Base-by-base conservation (phyloP, 2,329 filamentous ascomycete genomes). In the Herpotrichia juniperi region DNA sequence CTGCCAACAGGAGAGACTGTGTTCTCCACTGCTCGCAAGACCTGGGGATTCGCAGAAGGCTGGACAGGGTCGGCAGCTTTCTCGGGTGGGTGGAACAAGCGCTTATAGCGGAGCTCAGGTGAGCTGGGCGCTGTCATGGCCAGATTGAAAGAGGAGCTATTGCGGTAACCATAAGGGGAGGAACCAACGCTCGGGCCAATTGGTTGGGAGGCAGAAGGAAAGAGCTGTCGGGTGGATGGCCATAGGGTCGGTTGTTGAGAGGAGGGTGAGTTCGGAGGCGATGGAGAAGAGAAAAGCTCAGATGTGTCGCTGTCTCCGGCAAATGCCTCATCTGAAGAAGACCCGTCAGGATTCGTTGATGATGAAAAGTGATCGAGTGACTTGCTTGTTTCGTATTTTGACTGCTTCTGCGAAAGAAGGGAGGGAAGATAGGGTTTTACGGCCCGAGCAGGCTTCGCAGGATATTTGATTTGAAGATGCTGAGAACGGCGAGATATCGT, bases 61-160 rank as follows among this genome's bases (percentile, higher is more conserved):
- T 30, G 21, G 8, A 47, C 25, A 11, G 17, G 30, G 11, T 28
- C 16, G 6, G 50, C 35, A 16, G 22, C 35, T 1, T 57, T 56
- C 1, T 54, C 54, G 2, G 63, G 54, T 1, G 65, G 61, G 26
- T 78, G 76, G 51, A 78, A 78, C 0, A 78, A 58, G 4, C 66
- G 65, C 60, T 77, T 77, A 53, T 78, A 79, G 4, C 67, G 67
- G 1, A 68, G 52, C 48, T 77, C 75, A 1, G 75, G 73, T 1
- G 70, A 70, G 55, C 73, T 77, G 1, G 73, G 71, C 28, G 43
- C 65, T 42, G 62, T 69, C 61, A 65, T 69, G 8, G 53, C 57
- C 30, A 66, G 60, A 26, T 63, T 64, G 25, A 67, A 42, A 9
- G 63, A 37, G 3, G 63, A 56, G 24, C 49, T 58, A 4, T 57